A percentile compares a stretch with the other conserved stretches of the same genome.
phyloP scores from a whole-genome alignment of 805 yeast genomes.

The Candida morakotiae region DNA sequence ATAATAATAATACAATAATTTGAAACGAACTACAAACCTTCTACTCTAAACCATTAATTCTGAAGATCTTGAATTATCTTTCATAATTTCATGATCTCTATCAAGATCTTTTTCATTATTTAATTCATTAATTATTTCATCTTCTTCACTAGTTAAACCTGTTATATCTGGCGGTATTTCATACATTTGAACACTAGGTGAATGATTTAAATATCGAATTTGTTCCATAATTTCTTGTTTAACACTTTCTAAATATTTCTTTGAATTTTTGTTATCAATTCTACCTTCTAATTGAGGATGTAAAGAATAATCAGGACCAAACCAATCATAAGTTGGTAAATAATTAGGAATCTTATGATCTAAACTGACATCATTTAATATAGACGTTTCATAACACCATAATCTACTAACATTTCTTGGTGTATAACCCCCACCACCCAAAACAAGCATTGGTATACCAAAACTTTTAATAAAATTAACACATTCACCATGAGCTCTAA shows the following conservation, averaged over 20 bases:
- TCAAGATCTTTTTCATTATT: slow-evolving; percentile 26
- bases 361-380: slow-evolving; percentile 57
- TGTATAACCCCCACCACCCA: slow-evolving; percentile 98
- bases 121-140: slow-evolving; percentile 31
- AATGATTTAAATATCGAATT: slow-evolving; percentile 76
- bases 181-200: slow-evolving; percentile 92
- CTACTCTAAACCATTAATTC: slow-evolving; percentile 7
- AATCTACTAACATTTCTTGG: slow-evolving; percentile 91
- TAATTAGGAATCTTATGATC: slow-evolving; percentile 53
- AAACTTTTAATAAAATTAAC: slow-evolving; percentile 85
- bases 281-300: slow-evolving; percentile 65
- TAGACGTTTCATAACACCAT: slow-evolving; percentile 93
- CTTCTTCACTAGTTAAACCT: slow-evolving; percentile 42
- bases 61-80: slow-evolving; percentile 19
- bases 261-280: slow-evolving; percentile 81
- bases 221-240: slow-evolving; percentile 75
- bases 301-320: slow-evolving; percentile 86
- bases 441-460: slow-evolving; percentile 83
- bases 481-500: slow-evolving; percentile 93
- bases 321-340: slow-evolving; percentile 75
- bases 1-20: neutral
- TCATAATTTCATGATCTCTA: slow-evolving; percentile 7
- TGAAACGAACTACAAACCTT: neutral
- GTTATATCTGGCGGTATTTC: slow-evolving; percentile 73
- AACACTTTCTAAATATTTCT: slow-evolving; percentile 77